phyloP scores from a whole-genome alignment of 2,329 filamentous ascomycete genomes.

The Onygenales sp. region DNA sequence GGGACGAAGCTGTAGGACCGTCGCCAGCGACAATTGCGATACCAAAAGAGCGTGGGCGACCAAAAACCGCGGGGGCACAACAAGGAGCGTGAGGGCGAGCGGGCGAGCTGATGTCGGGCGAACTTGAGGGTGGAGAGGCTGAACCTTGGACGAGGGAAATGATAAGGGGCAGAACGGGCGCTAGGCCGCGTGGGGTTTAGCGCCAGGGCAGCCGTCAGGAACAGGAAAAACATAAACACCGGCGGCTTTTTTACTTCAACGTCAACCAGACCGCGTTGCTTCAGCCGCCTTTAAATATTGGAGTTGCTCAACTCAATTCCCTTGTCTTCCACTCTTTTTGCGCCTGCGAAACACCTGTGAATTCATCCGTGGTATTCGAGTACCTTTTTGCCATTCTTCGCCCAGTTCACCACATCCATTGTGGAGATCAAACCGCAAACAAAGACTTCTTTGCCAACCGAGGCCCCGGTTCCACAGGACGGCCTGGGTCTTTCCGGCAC shows the following conservation, averaged over 20 bases:
- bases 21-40: conserved; percentile 5
- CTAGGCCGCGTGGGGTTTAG: not conserved
- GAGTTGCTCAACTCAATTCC: not conserved
- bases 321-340: not conserved
- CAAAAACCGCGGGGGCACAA: not conserved
- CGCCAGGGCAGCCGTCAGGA: not conserved
- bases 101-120: not conserved
- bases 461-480: too few species aligned
- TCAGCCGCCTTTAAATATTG: not conserved
- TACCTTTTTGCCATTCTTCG: too few species aligned
- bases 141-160: not conserved
- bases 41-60: conserved; percentile 1
- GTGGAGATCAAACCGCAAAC: too few species aligned
- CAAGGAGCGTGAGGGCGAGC: not conserved
- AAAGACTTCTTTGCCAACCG: too few species aligned
- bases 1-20: not conserved
- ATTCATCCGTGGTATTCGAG: too few species aligned
- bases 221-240: conserved; percentile 1
- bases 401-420: too few species aligned
- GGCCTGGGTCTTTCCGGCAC: too few species aligned
- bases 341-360: too few species aligned
- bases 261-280: not conserved
- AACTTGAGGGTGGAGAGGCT: not conserved
- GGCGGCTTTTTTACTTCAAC: not conserved
- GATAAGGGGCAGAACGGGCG: not conserved